Percentiles rank a stretch among this genome's conserved stretches.
phyloP scores from a whole-genome alignment of 306 rosid genomes.

The Senna tora region DNA sequence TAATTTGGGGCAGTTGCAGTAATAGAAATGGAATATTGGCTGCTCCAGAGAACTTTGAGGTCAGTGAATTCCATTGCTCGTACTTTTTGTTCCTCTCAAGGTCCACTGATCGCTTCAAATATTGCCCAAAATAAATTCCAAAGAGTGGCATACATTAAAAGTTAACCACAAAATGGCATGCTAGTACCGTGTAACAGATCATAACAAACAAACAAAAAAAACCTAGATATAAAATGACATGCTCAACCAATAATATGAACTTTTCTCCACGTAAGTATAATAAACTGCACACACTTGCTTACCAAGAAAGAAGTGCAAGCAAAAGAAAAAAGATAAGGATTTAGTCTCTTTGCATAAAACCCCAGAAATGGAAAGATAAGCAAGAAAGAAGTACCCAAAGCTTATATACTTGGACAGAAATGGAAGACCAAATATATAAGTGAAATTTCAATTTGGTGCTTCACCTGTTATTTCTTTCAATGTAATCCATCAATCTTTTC shows the following conservation, averaged over 20 bases:
- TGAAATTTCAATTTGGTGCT: too few species aligned
- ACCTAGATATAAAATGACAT: background rate
- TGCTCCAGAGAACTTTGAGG: conserved; percentile 83
- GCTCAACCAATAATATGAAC: background rate
- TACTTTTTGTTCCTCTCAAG: conserved; percentile 55
- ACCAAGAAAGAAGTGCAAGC: background rate
- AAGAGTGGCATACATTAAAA: background rate
- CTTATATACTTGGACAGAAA: too few species aligned
- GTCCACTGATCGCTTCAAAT: conserved; percentile 58
- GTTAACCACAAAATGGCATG: conserved; percentile 10
- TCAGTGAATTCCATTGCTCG: conserved; percentile 76
- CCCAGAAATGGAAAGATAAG: background rate
- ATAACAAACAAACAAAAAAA: background rate
- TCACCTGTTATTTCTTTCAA: too few species aligned
- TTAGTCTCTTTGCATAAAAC: background rate
- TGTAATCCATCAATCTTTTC: too few species aligned
- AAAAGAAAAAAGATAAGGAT: background rate
- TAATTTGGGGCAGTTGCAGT: conserved; percentile 76
- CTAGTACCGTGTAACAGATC: background rate
- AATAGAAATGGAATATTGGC: conserved; percentile 81
- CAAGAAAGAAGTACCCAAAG: background rate
- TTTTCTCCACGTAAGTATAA: background rate
- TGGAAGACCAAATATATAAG: too few species aligned
- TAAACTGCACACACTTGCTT: background rate
- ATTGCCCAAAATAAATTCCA: conserved; percentile 32